Conservation (phyloP, 2,329 filamentous ascomycete genomes). For the Aspergillus fischeri region DNA sequence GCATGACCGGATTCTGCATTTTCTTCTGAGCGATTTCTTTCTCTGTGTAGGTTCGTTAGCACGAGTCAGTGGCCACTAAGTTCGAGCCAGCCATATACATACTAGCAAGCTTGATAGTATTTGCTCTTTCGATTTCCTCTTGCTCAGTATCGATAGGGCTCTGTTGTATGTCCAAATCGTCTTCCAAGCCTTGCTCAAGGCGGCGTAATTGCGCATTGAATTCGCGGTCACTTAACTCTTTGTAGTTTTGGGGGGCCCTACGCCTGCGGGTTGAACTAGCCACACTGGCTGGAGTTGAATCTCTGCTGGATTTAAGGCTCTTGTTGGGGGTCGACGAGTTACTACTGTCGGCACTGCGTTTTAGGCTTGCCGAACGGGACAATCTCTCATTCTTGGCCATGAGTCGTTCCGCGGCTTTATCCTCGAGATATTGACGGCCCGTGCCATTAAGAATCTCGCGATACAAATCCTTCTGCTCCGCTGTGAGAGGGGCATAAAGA, state of each 20-base stretch:
- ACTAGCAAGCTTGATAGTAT: constrained; percentile 73
- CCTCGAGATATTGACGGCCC: constrained; percentile 46
- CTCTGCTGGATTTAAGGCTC: constrained; percentile 68
- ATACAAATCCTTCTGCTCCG: constrained; percentile 88
- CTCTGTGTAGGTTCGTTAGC: constrained; percentile 46
- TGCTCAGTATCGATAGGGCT: constrained; percentile 44
- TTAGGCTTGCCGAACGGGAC: constrained; percentile 46
- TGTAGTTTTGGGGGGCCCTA: constrained; percentile 54
- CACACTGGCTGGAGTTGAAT: constrained; percentile 65
- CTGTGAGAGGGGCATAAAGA: constrained; percentile 85
- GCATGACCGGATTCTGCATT: constrained; percentile 86
- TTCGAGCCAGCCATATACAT: constrained; percentile 30
- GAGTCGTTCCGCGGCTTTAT: constrained; percentile 49
- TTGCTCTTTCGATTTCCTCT: constrained; percentile 62
- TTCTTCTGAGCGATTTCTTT: constrained; percentile 88
- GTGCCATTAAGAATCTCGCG: constrained; percentile 80
- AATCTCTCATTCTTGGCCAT: constrained; percentile 32
- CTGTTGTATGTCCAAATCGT: constrained; percentile 46
- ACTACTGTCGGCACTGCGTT: constrained; percentile 53
- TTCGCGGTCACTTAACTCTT: constrained; percentile 73
- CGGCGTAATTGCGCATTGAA: constrained; percentile 68
- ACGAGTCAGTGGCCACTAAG: neutral
- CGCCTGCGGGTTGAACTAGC: constrained; percentile 49
- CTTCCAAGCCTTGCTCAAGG: constrained; percentile 52
- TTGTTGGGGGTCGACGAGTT: constrained; percentile 56